These are phyloP conservation scores for Pseudogymnoascus sp. DNA, from an alignment of 2,329 filamentous ascomycete genomes.

Conservation along the genomic window DNA sequence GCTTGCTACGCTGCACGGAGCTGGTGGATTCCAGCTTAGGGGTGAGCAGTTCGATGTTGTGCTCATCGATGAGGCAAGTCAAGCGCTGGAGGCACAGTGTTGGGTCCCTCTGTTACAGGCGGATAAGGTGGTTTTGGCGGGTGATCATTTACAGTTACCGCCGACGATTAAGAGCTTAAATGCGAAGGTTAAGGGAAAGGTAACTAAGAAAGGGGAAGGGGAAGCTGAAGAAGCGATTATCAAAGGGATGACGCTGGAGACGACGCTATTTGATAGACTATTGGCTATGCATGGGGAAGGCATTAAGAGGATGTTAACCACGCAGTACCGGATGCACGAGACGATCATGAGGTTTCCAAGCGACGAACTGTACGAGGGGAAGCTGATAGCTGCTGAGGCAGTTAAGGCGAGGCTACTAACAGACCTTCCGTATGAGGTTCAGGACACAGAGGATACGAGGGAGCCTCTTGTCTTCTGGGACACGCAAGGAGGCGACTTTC, in stretches of 20 bases:
- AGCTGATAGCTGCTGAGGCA: conserved; percentile 68
- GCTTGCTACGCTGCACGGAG: conserved; percentile 83
- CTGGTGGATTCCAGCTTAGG: conserved; percentile 74
- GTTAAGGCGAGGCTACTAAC: conserved; percentile 69
- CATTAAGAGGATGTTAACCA: conserved; percentile 93
- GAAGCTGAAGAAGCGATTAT: conserved; percentile 31
- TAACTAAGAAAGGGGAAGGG: conserved; percentile 28
- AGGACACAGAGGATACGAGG: conserved; percentile 74
- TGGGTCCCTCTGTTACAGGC: conserved; percentile 84
- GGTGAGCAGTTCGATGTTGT: conserved; percentile 83
- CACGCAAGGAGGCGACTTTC: conserved; percentile 88
- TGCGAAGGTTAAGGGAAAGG: conserved; percentile 33
- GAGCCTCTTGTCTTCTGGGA: conserved; percentile 91
- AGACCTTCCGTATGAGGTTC: conserved; percentile 68
- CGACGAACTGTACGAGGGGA: conserved; percentile 73
- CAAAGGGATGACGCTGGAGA: conserved; percentile 61
- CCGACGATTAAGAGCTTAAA: conserved; percentile 84
- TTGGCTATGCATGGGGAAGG: conserved; percentile 68
- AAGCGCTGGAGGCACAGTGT: conserved; percentile 91
- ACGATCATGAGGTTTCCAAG: conserved; percentile 93
- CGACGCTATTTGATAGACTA: conserved; percentile 87
- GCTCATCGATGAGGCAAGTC: conserved; percentile 91
- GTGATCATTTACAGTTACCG: conserved; percentile 88
- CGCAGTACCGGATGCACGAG: conserved; percentile 97
- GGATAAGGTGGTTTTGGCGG: conserved; percentile 79